Evolutionary conservation across 495 filamentous ascomycete species (phyloP).

Genomic region (Tuber calosporum): DNA sequence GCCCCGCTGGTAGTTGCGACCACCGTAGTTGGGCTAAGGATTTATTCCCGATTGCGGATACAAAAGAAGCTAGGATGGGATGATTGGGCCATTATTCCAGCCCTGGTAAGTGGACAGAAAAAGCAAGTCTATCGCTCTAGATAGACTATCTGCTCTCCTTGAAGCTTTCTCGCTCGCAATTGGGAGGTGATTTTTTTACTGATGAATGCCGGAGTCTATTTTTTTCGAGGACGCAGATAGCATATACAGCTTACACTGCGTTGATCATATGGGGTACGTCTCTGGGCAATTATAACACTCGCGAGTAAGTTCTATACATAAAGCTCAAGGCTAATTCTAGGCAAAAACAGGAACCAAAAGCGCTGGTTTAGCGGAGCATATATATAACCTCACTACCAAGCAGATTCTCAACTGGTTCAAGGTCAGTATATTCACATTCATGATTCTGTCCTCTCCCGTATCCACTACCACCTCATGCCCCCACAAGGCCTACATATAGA

Average conservation of each 20-base stretch:
- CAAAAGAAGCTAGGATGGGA: neutral
- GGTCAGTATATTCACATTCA: neutral
- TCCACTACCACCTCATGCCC: neutral
- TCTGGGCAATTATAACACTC: neutral
- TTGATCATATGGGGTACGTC: slow-evolving; percentile 2
- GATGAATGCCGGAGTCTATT: neutral
- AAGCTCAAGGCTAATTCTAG: neutral
- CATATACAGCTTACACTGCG: neutral
- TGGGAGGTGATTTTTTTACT: neutral
- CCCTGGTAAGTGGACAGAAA: neutral
- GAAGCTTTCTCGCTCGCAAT: neutral
- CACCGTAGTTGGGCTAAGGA: neutral
- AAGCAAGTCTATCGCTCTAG: neutral
- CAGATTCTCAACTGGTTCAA: neutral
- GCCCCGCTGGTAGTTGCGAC: neutral
- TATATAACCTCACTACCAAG: neutral
- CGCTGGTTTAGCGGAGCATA: neutral
- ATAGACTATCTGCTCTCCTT: neutral
- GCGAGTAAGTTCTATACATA: neutral
- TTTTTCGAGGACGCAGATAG: neutral
- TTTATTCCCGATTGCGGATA: slow-evolving; percentile 1
- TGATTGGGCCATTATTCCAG: slow-evolving; percentile 3
- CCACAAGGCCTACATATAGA: neutral
- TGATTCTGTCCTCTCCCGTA: neutral
- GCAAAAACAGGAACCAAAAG: neutral